phyloP scores from a whole-genome alignment of 2,329 filamentous ascomycete genomes.

The Chrysoporthe puriensis region DNA sequence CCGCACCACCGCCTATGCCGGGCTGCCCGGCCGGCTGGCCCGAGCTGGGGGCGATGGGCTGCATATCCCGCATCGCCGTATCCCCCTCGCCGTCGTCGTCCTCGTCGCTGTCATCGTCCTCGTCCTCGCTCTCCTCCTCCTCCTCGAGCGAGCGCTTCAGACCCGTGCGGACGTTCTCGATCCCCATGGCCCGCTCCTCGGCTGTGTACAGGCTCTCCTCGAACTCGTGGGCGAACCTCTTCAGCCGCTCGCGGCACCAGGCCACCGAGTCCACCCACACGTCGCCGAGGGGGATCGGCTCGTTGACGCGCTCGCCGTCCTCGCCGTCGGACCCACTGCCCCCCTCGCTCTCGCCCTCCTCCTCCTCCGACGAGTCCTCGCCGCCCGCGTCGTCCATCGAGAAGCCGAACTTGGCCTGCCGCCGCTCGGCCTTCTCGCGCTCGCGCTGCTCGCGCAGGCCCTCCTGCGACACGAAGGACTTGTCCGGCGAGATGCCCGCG shows the following conservation, averaged over 20 bases:
- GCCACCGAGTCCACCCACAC: conserved; percentile 43
- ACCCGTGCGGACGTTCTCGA: conserved; percentile 74
- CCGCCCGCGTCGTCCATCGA: conserved; percentile 31
- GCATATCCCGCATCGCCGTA: conserved; percentile 36
- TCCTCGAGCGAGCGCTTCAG: conserved; percentile 60
- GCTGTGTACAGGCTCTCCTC: conserved; percentile 71
- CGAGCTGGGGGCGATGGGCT: conserved; percentile 9
- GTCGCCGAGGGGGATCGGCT: conserved; percentile 41
- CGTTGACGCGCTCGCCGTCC: conserved; percentile 43
- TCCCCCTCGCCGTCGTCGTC: conserved; percentile 54
- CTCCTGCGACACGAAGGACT: conserved; percentile 39
- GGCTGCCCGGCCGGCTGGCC: conserved; percentile 17
- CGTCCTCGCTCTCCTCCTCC: conserved; percentile 60
- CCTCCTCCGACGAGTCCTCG: conserved; percentile 35
- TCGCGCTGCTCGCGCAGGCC: conserved; percentile 59
- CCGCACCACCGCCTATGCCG: conserved; percentile 9
- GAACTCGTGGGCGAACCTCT: conserved; percentile 47
- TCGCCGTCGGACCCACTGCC: conserved; percentile 37
- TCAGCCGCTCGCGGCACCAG: conserved; percentile 39
- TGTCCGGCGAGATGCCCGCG: conserved; percentile 36
- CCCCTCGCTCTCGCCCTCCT: conserved; percentile 45
- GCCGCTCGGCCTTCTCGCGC: conserved; percentile 21
- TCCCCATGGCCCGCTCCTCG: conserved; percentile 68
- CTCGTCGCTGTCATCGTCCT: conserved; percentile 59
- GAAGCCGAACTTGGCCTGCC: conserved; percentile 44